Percentiles rank a stretch among this genome's conserved stretches.
These are phyloP conservation scores for Metahyphopichia silvanorum DNA, from an alignment of 805 yeast species.

Conservation along the genomic window DNA sequence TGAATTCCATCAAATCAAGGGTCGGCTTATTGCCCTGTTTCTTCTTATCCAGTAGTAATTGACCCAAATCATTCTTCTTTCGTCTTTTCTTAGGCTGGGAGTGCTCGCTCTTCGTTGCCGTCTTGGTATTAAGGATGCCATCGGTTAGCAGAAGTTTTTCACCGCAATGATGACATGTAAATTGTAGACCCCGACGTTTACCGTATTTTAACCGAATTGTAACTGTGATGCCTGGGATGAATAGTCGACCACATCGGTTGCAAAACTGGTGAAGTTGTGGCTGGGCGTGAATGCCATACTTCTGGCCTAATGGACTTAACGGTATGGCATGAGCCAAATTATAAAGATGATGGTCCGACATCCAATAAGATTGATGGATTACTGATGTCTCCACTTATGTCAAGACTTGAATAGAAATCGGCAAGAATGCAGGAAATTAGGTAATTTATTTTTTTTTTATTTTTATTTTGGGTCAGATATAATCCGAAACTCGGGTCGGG, in stretches of 20 bases:
- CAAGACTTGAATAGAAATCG: no score
- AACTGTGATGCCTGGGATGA: constrained; percentile 33
- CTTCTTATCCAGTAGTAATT: constrained; percentile 20
- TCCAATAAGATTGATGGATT: no score
- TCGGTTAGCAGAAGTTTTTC: neutral
- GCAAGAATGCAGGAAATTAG: no score
- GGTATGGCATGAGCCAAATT: constrained; percentile 27
- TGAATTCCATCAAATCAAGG: constrained; percentile 49
- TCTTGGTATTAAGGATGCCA: neutral
- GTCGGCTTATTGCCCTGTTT: constrained; percentile 30
- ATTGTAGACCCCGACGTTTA: constrained; percentile 10
- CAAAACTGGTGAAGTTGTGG: constrained; percentile 26
- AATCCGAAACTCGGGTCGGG: constrained; percentile 5
- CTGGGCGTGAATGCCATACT: constrained; percentile 1
- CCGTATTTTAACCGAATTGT: constrained; percentile 17
- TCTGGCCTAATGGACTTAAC: neutral
- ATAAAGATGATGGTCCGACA: no score
- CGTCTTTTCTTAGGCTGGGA: neutral
- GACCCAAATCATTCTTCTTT: neutral
- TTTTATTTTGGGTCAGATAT: no score
- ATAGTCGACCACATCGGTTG: constrained; percentile 25
- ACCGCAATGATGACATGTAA: constrained; percentile 17
- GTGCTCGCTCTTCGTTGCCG: no score
- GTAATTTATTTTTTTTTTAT: no score
- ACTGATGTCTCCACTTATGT: no score